Evolutionary conservation across 176 grass and related monocot genomes (phyloP), one percentile per base, ranked within the genome.

Genomic region (Stipa capillata): DNA sequence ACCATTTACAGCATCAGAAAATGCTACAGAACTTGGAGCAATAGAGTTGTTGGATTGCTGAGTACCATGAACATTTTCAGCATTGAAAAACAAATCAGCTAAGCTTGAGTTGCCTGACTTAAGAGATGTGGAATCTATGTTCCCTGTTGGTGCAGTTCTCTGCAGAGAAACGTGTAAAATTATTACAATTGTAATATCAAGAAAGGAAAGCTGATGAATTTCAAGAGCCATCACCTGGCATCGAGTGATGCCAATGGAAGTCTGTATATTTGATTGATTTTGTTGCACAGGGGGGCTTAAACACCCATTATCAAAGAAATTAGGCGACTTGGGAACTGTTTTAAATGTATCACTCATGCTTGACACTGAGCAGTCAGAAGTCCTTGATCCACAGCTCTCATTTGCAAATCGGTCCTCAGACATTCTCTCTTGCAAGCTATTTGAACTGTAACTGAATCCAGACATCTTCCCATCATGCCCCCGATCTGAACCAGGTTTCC

Each of bases 401-500:
- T 88, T 86, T 35, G 51, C 83, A 86, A 92, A 82, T 84, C 25
- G 79, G 28, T 86, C 94, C 76, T 86, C 82, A 20, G 72, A 83
- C 72, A 78, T 85, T 68, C 84, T 86, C 52, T 92, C 85, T 83
- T 67, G 89, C 41, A 90, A 77, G 76, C 77, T 87, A 28, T 67
- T 79, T 58, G 94, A 74, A 81, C 65, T 82, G 83, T 84, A 88
- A 72, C 76, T 28, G 78, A 87, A 92, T 53, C 68, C 87, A 84
- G 87, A 85, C 43, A 92, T 81, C 73, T 97, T 97, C 33, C 87
- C 89, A 36, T 92, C 80, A 42, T 63, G 77, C 18, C 89, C 91
- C 33, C 76, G 73, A 76, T 97, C 91, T 86, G 94, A 97, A 68
- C 91, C 91, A 89, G 91, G 89, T 77, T 89, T 94, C 83, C 89